Percentiles rank a stretch among this genome's conserved stretches.
Evolutionary conservation across 2,329 filamentous ascomycete species (phyloP).

Genomic region (Plenodomus biglobosus): DNA sequence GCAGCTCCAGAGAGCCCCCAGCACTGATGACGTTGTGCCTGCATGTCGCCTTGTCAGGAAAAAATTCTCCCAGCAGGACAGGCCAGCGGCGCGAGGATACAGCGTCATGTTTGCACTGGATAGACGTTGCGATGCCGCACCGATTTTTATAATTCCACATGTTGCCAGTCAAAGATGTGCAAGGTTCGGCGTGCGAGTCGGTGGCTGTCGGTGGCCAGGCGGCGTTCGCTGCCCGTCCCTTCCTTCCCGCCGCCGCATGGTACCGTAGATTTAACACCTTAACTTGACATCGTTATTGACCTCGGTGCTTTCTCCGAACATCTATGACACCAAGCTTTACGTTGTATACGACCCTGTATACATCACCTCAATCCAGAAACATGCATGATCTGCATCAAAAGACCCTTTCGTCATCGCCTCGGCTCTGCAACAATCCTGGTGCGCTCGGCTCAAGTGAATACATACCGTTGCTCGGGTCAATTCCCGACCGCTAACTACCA

Average conservation of each 20-base stretch:
- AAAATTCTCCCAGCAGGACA: too few species aligned
- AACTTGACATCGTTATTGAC: not conserved
- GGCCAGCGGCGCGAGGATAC: too few species aligned
- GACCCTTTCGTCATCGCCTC: conserved; percentile 3
- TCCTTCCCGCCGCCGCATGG: not conserved
- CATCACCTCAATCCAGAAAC: too few species aligned
- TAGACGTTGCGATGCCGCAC: not conserved
- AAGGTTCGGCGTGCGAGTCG: conserved; percentile 4
- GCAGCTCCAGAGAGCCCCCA: not conserved
- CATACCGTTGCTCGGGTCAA: not conserved
- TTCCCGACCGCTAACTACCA: conserved; percentile 1
- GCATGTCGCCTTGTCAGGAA: too few species aligned
- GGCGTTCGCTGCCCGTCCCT: not conserved
- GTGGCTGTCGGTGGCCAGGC: not conserved
- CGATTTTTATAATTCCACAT: not conserved
- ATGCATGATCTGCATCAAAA: too few species aligned
- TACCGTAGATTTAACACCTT: not conserved
- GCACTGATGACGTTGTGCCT: not conserved
- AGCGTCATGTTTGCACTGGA: too few species aligned
- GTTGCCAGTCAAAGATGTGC: not conserved
- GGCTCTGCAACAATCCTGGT: conserved; percentile 1
- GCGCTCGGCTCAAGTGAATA: not conserved
- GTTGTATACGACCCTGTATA: too few species aligned
- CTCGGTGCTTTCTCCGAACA: not conserved
- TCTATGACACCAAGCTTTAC: not conserved